phyloP scores from a whole-genome alignment of 331 rosid species.

The Prunus yedoensis region DNA sequence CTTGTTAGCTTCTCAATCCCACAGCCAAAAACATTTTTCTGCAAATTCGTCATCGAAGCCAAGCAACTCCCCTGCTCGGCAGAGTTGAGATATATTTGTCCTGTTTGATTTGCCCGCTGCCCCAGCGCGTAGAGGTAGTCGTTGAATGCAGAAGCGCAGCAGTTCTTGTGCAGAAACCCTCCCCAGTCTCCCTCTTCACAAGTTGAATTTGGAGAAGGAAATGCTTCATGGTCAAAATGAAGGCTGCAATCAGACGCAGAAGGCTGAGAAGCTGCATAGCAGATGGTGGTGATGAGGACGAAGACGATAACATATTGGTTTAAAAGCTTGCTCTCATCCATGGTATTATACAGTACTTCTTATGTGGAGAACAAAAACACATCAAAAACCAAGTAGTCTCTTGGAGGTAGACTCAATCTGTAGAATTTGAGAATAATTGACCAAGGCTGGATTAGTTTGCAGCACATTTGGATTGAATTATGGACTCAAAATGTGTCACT shows the following conservation, averaged over 20 bases:
- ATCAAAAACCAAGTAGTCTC: no score
- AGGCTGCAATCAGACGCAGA: constrained; percentile 33
- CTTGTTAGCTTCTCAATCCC: constrained; percentile 45
- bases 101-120: constrained; percentile 37
- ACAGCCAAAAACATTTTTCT: constrained; percentile 28
- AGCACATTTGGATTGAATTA: no score
- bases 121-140: constrained; percentile 39
- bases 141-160: constrained; percentile 31
- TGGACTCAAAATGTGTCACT: background rate
- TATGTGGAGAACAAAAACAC: no score
- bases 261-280: constrained; percentile 27
- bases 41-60: constrained; percentile 11
- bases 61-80: constrained; percentile 39
- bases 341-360: background rate
- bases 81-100: constrained; percentile 30
- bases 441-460: no score
- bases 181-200: constrained; percentile 37
- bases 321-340: constrained; percentile 12
- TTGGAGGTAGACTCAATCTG: no score
- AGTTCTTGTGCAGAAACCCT: constrained; percentile 27
- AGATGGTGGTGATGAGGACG: constrained; percentile 3
- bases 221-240: background rate
- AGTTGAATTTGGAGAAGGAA: constrained; percentile 15
- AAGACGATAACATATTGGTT: constrained; percentile 15
- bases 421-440: no score